Evolutionary conservation across 768 basidiomycete genomes (phyloP).

Genomic region (Chalciporus piperatus): DNA sequence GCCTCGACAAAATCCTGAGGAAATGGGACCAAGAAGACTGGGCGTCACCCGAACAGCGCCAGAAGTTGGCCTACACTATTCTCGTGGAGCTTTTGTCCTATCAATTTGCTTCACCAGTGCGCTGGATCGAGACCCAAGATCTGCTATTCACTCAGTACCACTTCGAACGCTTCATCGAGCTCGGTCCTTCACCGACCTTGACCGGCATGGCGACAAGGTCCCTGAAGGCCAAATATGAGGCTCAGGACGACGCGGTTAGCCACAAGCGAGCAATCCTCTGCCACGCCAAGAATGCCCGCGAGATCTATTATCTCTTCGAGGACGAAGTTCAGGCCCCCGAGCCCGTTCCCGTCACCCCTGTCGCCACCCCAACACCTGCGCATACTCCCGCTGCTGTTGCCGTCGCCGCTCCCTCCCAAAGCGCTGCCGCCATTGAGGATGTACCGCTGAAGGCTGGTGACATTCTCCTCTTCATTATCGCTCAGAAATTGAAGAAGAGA

Average conservation of each 20-base stretch:
- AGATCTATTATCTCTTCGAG: conserved; percentile 97
- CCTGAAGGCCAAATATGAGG: conserved; percentile 91
- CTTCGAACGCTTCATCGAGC: conserved; percentile 92
- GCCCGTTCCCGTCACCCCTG: conserved; percentile 35
- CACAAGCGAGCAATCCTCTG: conserved; percentile 81
- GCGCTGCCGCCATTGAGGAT: conserved; percentile 80
- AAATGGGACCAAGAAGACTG: conserved; percentile 92
- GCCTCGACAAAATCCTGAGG: conserved; percentile 91
- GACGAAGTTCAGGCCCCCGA: conserved; percentile 56
- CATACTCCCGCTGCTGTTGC: conserved; percentile 42
- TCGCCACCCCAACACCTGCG: conserved; percentile 39
- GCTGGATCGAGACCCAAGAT: conserved; percentile 99
- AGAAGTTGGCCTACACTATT: conserved; percentile 93
- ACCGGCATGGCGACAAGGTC: conserved; percentile 93
- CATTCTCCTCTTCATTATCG: conserved; percentile 82
- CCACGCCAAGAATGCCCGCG: conserved; percentile 92
- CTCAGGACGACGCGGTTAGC: conserved; percentile 79
- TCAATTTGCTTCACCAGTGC: conserved; percentile 97
- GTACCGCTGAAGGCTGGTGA: conserved; percentile 90
- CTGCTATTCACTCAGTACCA: conserved; percentile 80
- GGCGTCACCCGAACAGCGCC: conserved; percentile 77
- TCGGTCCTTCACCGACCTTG: conserved; percentile 94
- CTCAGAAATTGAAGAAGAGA: conserved; percentile 97
- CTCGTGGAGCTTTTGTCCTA: conserved; percentile 96
- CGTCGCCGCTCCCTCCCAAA: conserved; percentile 51